Conservation (phyloP, 768 basidiomycete species). For the Hypholoma fasciculare region DNA sequence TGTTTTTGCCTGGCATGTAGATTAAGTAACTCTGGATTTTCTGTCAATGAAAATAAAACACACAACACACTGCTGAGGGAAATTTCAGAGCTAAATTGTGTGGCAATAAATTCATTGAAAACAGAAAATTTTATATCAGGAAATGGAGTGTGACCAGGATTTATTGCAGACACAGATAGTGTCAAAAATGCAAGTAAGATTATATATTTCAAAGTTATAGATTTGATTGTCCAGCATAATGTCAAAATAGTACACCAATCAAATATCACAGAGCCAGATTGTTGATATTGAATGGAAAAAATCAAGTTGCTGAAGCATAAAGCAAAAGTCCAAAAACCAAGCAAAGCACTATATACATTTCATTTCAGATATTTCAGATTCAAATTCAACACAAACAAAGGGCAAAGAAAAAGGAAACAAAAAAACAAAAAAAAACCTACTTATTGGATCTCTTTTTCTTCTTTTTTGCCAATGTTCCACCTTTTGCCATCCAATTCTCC, state of each 20-base stretch:
- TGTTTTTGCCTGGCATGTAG: conserved; percentile 12
- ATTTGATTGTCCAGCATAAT: neutral
- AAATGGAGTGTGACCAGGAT: neutral
- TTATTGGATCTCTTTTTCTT: neutral
- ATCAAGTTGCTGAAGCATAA: too few species aligned
- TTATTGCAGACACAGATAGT: neutral
- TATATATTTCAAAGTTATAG: neutral
- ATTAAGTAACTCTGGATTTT: conserved; percentile 13
- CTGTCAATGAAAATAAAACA: conserved; percentile 10
- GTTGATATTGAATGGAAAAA: too few species aligned
- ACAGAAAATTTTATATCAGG: conserved; percentile 8
- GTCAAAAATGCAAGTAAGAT: neutral
- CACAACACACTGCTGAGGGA: conserved; percentile 10
- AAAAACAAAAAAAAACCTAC: neutral
- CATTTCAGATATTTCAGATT: neutral
- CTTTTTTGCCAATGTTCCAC: neutral
- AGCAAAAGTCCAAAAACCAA: neutral
- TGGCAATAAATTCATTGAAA: conserved; percentile 11
- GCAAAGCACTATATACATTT: neutral
- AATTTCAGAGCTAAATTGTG: conserved; percentile 9
- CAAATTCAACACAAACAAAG: neutral
- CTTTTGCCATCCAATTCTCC: neutral
- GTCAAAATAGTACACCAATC: too few species aligned
- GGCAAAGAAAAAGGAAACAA: neutral
- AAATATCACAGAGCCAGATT: too few species aligned